Base-by-base conservation (phyloP, 805 yeast genomes). In the Candida ponderosae region DNA sequence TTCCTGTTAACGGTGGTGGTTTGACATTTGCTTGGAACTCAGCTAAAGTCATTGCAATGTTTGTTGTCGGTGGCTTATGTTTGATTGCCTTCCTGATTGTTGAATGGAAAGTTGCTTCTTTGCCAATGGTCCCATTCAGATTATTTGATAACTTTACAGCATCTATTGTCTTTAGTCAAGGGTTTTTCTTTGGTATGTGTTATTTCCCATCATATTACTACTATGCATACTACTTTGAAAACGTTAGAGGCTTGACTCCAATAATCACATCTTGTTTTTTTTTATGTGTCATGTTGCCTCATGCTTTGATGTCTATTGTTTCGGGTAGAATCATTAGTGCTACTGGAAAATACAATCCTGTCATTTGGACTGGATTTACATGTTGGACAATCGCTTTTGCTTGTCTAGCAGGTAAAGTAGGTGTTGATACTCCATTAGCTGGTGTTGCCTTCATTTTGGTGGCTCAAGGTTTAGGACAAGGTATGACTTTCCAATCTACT, bases 1-100 rank as follows among this genome's bases (percentile, higher is more conserved):
- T 77, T 21, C 78, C 79, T 1, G 46, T 76, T 15, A 65, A 68
- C 44, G 76, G 78, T n/a, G 82, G 82, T 28, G 81, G 81, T 4
- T 58, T 69, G 5, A 61, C 70, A 9, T 75, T 62, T 47, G 50
- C 56, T 1, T 76, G 82, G 83, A 44, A 63, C 44, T 65, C 62
- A 10, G 42, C 63, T 4, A 34, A 53, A 18, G 57, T 57, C n/a
- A 65, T 67, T 11, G 31, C 50, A 6, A 48, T 65, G 46, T 46
- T 68, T 26, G 46, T 52, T 2, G 39, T 65, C 29, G 74, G 73
- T 15, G 66, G 57, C 1, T 35, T 57, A 0, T 57, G 55, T 20
- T 58, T 69, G 17, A 39, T 62, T 1, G 40, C 48, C 0, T 77
- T 78, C 38, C 31, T 72, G 3, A n/a, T 70, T 3, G 56, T 70